Conservation (phyloP, 495 filamentous ascomycete species). For the Letharia lupina region DNA sequence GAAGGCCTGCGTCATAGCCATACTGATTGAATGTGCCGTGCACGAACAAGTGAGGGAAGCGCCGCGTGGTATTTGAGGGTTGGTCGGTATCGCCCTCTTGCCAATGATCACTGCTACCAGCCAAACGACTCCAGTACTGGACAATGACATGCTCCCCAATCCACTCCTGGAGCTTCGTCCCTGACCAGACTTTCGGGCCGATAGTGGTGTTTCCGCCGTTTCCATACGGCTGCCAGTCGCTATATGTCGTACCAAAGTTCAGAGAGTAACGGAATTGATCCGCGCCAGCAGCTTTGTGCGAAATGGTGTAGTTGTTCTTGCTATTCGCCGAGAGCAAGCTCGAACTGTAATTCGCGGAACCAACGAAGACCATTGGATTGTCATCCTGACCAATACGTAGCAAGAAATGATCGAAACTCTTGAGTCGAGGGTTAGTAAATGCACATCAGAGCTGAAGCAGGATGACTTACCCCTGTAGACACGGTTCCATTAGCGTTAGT, state of each 20-base stretch:
- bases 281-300: constrained; percentile 51
- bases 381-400: constrained; percentile 38
- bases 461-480: constrained; percentile 37
- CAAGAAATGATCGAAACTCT: constrained; percentile 37
- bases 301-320: constrained; percentile 34
- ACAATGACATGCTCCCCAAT: constrained; percentile 52
- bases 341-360: constrained; percentile 49
- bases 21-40: constrained; percentile 56
- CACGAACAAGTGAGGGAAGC: constrained; percentile 52
- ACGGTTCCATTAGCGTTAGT: constrained; percentile 29
- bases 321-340: constrained; percentile 36
- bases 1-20: constrained; percentile 52
- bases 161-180: constrained; percentile 49
- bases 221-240: constrained; percentile 45
- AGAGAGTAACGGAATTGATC: constrained; percentile 50
- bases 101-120: constrained; percentile 50
- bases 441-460: constrained; percentile 44
- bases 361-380: constrained; percentile 42
- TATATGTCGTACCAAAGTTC: constrained; percentile 47
- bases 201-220: constrained; percentile 33
- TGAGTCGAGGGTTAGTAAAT: constrained; percentile 19
- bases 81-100: constrained; percentile 49
- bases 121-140: constrained; percentile 55
- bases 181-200: constrained; percentile 38
- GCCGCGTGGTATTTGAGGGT: constrained; percentile 31